Evolutionary conservation across 2,329 filamentous ascomycete genomes (phyloP), one percentile per base, ranked within the genome.

Genomic region (Zalaria sp.): DNA sequence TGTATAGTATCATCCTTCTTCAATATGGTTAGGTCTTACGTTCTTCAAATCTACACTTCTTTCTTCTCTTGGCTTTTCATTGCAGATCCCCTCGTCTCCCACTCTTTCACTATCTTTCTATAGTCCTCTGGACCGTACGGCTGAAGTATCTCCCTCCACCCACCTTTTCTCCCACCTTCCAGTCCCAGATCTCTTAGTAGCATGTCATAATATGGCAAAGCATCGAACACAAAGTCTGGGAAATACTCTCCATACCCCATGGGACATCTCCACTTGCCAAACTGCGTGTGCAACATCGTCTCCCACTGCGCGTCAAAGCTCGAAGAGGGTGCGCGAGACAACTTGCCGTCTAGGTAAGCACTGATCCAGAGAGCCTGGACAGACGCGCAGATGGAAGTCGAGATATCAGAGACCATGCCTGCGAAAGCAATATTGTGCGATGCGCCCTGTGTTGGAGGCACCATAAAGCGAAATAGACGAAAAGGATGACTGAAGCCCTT

Each of bases 201-300:
- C 52, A 79, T 52, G 57, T 88, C 83, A 11, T 85, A 56, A 53
- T 86, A 91, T 3, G 81, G 81, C 41, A 89, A 56, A 0, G 72
- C 72, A 57, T 91, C 84, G 53, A 89, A 88, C 11, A 83, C 77
- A 48, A 87, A 79, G 55, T 84, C 81, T 0, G 79, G 79, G 44
- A 71, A 67, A 53, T 66, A 69, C 34, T 64, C 66, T 1, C 81
- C 81, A 52, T 75, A 78, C 0, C 81, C 81, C 3, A 65, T 69
- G 1, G 79, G 75, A 51, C 82, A 83, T 26, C 83, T 69, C 72
- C 79, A 80, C 48, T 70, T 75, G 4, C 79, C 79, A 55, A 81
- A 89, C 32, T 81, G 74, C 18, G 71, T 77, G 53, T 81, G 68
- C 37, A 86, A 61, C 25, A 78, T 69, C 0, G 79, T 57, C 28